phyloP scores from a whole-genome alignment of 441 rosid species.

The Gossypium lobatum region DNA sequence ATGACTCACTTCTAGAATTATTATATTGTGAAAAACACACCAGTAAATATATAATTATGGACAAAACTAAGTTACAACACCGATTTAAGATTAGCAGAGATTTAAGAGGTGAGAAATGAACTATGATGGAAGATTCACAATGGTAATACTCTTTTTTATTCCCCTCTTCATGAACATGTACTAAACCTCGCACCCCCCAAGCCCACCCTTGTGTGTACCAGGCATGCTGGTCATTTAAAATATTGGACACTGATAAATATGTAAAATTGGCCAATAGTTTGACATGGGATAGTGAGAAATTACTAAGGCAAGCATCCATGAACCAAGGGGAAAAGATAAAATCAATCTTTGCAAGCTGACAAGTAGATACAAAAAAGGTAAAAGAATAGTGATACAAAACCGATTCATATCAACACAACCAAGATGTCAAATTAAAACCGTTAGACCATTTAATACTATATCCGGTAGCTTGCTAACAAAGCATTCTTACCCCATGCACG shows the following conservation, averaged over 20 bases:
- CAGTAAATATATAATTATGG: slow-evolving; percentile 1
- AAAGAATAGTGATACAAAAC: not conserved
- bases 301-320: not conserved
- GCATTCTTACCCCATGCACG: slow-evolving; percentile 32
- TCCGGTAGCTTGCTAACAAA: not conserved
- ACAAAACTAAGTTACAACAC: not conserved
- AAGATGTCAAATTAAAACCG: not conserved
- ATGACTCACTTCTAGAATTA: not conserved
- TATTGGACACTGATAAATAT: not conserved
- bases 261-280: not conserved
- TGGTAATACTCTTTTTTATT: not conserved
- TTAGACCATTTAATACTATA: not conserved
- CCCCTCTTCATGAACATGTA: not conserved
- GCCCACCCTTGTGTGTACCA: not conserved
- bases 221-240: not conserved
- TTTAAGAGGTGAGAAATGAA: not conserved
- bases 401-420: slow-evolving; percentile 2
- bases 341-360: not conserved
- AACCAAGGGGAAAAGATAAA: not conserved
- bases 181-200: not conserved
- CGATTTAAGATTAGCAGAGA: not conserved
- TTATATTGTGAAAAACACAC: not conserved
- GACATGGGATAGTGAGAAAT: not conserved
- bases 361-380: slow-evolving; percentile 7
- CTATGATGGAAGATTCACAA: not conserved